phyloP scores from a whole-genome alignment of 345 rosid genomes.

The Eucalyptus lansdowneana region DNA sequence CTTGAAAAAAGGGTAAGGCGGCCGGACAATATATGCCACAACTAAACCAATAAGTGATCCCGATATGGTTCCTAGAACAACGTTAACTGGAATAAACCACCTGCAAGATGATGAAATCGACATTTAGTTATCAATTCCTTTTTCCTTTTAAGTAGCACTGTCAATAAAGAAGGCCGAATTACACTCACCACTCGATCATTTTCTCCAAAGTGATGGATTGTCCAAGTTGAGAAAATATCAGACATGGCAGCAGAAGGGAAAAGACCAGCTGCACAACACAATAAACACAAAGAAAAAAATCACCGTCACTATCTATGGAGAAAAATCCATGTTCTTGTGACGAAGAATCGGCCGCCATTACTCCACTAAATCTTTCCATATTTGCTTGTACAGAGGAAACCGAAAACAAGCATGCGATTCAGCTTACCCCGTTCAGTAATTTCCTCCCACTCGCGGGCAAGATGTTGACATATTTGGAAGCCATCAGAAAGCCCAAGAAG shows the following conservation, averaged over 20 bases:
- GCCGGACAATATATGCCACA: slow-evolving; percentile 54
- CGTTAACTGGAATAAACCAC: slow-evolving; percentile 98
- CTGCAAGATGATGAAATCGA: slow-evolving; percentile 16
- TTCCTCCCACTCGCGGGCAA: slow-evolving; percentile 88
- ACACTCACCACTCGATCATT: slow-evolving; percentile 72
- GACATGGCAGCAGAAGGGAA: slow-evolving; percentile 92
- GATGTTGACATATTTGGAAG: slow-evolving; percentile 87
- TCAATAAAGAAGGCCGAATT: background rate
- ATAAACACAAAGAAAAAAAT: background rate
- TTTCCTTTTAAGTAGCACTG: background rate
- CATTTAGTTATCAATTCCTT: background rate
- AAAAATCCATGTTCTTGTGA: background rate
- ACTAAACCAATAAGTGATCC: slow-evolving; percentile 76
- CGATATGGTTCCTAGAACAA: slow-evolving; percentile 52
- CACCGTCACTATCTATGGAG: background rate
- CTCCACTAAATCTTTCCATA: background rate
- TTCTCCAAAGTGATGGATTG: slow-evolving; percentile 81
- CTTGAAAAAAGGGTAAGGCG: slow-evolving; percentile 96
- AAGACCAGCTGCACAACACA: slow-evolving; percentile 65
- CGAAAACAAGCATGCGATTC: background rate
- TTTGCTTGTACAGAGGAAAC: background rate
- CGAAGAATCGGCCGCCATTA: background rate
- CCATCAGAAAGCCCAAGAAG: slow-evolving; percentile 94
- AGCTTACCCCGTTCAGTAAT: slow-evolving; percentile 79
- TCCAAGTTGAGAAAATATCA: slow-evolving; percentile 96